These are phyloP conservation scores for Chondrus crispus DNA, from an alignment of 23 red algal genomes.

Conservation along the genomic window DNA sequence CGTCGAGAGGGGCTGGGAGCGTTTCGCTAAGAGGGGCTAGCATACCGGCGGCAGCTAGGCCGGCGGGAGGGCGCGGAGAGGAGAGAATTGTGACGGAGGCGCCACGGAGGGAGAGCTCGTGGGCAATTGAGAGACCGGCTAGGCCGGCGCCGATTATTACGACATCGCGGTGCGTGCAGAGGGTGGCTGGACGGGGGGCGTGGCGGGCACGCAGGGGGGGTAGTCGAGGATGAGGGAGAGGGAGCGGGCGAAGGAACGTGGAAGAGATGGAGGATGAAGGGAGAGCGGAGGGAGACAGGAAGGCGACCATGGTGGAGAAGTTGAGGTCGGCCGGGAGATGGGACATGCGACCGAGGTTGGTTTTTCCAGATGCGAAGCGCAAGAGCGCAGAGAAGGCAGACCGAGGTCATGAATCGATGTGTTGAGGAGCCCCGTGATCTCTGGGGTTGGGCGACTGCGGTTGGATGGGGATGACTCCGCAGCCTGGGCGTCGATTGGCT, in stretches of 20 bases:
- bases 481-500: too few species aligned
- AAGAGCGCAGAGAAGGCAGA: too few species aligned
- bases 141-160: slow-evolving; percentile 85
- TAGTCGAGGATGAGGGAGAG: background rate
- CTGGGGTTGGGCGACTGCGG: too few species aligned
- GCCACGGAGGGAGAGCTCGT: slow-evolving; percentile 68
- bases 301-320: slow-evolving; percentile 11
- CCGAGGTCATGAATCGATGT: too few species aligned
- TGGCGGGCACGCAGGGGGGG: background rate
- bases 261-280: background rate
- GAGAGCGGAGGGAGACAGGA: background rate
- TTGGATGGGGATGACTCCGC: too few species aligned
- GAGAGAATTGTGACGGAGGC: slow-evolving; percentile 64
- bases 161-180: slow-evolving; percentile 31
- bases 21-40: slow-evolving; percentile 77
- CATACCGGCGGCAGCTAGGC: slow-evolving; percentile 93
- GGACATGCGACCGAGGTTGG: background rate
- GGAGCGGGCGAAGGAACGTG: background rate
- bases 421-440: too few species aligned
- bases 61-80: slow-evolving; percentile 21
- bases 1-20: slow-evolving; percentile 28
- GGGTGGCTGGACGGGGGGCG: background rate
- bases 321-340: background rate
- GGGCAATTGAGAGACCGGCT: slow-evolving; percentile 76
- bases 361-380: too few species aligned